Base-by-base conservation (phyloP, 2,329 filamentous ascomycete genomes). In the Fusarium lateritium region DNA sequence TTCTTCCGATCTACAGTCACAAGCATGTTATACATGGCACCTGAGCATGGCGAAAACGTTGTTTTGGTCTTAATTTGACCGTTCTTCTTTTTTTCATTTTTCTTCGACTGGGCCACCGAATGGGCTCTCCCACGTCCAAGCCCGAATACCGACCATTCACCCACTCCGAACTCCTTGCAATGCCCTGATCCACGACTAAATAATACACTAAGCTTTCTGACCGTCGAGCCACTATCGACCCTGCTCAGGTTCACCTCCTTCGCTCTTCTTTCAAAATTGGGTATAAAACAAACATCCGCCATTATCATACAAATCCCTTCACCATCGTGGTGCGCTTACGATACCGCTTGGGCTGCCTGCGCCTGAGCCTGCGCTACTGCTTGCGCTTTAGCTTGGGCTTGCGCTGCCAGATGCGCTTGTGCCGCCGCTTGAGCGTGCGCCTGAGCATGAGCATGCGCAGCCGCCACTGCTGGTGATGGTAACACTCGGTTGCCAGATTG, bases 121-220 rank as follows among this genome's bases (percentile, higher is more conserved):
- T 51, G 53, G 64, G 70, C 65, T 72, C 72, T 57, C 65, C 66
- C 54, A 67, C 71, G 58, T 73, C 72, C 72, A 72, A 72, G 62
- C 69, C 71, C 69, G 55, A 70, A 69, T 58, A 67, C 55, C 65
- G 53, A 69, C 58, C 68, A 59, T 59, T 66, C 68, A 77, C 75
- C 75, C 76, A 31, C 28, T 31, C 75, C n/a, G 73, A 78, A 80
- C 78, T 80, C 78, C 78, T 59, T 73, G 78, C 78, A 79, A 78
- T 77, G 76, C 67, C 74, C 67, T 63, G 52, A 66, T 65, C 69
- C 73, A 69, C 69, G 69, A 72, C 57, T 65, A 56, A 73, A 74
- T 74, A 74, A 62, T 74, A 62, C 64, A 73, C 50, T 55, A 68
- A 45, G 34, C 43, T 47, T 31, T 39, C 28, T 36, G 46, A 14